Evolutionary conservation across 2,329 filamentous ascomycete genomes (phyloP).

Genomic region (Ceratocystis colombiana): DNA sequence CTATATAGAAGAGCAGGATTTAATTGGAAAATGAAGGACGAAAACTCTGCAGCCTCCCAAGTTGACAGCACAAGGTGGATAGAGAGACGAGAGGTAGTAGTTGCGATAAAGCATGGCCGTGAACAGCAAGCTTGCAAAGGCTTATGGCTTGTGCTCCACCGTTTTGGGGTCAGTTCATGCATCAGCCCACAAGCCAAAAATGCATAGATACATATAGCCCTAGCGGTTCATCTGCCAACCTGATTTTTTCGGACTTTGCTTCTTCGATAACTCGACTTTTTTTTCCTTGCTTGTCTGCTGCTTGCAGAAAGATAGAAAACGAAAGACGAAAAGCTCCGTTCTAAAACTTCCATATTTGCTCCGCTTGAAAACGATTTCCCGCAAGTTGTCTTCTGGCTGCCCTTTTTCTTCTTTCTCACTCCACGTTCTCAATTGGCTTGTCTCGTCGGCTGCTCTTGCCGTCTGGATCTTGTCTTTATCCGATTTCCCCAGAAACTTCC

Average conservation of each 20-base stretch:
- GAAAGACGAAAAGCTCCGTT: background rate
- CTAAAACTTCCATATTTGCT: too few species aligned
- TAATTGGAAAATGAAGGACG: background rate
- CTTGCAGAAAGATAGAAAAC: background rate
- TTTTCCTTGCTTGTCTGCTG: background rate
- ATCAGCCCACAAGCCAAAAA: background rate
- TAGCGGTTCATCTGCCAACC: background rate
- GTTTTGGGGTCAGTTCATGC: background rate
- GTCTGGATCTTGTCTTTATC: background rate
- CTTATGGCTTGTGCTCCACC: background rate
- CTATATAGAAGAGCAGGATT: background rate
- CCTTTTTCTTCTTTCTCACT: slow-evolving; percentile 3
- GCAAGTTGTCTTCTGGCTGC: too few species aligned
- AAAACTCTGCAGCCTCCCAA: background rate
- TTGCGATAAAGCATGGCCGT: background rate
- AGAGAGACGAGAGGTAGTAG: background rate
- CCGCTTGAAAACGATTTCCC: too few species aligned
- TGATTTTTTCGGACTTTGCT: background rate
- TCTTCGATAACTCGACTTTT: background rate
- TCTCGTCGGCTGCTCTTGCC: background rate
- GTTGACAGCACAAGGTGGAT: background rate
- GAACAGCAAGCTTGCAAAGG: background rate
- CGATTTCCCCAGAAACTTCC: background rate
- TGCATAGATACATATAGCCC: background rate
- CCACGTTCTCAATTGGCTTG: background rate